Conservation (phyloP, 768 basidiomycete genomes). For the Gloeopeniophorella convolvens region DNA sequence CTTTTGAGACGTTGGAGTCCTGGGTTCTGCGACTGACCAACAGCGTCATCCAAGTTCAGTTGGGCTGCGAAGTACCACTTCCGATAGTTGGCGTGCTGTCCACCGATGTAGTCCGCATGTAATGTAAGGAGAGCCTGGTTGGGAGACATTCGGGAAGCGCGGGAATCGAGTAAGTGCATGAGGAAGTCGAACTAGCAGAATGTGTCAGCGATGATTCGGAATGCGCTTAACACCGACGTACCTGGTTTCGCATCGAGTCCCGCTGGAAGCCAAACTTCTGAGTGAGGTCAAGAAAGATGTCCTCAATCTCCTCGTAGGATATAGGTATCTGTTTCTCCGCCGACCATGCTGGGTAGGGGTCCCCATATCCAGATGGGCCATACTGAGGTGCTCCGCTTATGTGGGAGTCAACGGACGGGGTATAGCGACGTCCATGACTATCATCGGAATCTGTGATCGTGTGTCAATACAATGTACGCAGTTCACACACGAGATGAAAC, state of each 20-base stretch:
- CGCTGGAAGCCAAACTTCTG: constrained; percentile 99
- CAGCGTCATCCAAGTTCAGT: constrained; percentile 97
- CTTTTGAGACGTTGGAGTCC: constrained; percentile 85
- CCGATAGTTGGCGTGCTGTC: constrained; percentile 97
- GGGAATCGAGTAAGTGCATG: constrained; percentile 96
- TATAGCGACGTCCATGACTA: constrained; percentile 27
- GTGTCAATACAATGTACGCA: constrained; percentile 11
- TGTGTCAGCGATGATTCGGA: constrained; percentile 14
- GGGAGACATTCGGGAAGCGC: constrained; percentile 97
- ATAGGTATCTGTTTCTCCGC: constrained; percentile 91
- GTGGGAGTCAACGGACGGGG: constrained; percentile 32
- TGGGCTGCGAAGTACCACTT: constrained; percentile 99
- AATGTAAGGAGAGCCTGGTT: constrained; percentile 93
- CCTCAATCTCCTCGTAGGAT: constrained; percentile 97
- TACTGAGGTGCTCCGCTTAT: constrained; percentile 22
- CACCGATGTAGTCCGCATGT: constrained; percentile 98
- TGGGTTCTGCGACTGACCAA: constrained; percentile 91
- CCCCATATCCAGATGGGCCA: constrained; percentile 28
- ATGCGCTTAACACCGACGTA: constrained; percentile 28
- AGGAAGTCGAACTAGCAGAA: constrained; percentile 80
- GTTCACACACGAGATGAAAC: background rate
- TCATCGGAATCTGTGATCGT: constrained; percentile 27
- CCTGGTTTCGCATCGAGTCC: constrained; percentile 95
- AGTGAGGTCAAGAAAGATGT: constrained; percentile 95
- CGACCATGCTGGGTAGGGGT: constrained; percentile 94